Evolutionary conservation across 345 rosid species (phyloP).

Genomic region (Ceriops tagal): DNA sequence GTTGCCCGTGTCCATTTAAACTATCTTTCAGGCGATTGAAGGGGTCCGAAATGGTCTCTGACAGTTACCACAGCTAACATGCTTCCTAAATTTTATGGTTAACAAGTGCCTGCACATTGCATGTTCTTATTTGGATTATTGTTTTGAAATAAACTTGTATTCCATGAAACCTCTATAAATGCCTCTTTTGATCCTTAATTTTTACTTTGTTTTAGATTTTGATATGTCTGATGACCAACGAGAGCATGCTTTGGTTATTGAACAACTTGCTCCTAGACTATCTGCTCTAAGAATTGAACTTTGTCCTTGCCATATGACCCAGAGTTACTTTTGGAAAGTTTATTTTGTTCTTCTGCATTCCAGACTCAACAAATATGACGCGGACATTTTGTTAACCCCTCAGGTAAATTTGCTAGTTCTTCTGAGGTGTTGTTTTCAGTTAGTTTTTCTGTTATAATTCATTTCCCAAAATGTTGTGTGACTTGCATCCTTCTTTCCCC

Average conservation of each 20-base stretch:
- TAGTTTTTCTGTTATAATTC: not conserved
- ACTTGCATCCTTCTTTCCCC: no score
- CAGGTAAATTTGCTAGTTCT: constrained; percentile 24
- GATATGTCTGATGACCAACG: constrained; percentile 26
- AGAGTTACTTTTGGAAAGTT: constrained; percentile 39
- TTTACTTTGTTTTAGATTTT: constrained; percentile 19
- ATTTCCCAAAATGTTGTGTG: no score
- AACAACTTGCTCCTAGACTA: constrained; percentile 33
- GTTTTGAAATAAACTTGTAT: not conserved
- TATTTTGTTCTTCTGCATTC: constrained; percentile 35
- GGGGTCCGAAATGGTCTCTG: not conserved
- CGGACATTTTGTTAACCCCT: constrained; percentile 27
- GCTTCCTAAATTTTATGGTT: no score
- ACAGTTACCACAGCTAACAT: no score
- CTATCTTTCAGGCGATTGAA: not conserved
- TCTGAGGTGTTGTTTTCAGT: not conserved
- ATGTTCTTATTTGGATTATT: not conserved
- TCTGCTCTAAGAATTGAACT: constrained; percentile 35
- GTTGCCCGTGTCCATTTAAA: not conserved
- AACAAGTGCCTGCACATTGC: no score
- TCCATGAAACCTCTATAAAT: not conserved
- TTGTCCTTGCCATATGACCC: constrained; percentile 33
- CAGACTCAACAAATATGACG: constrained; percentile 28
- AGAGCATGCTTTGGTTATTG: constrained; percentile 24
- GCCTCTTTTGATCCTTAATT: not conserved